Evolutionary conservation across 257 asterid species (phyloP), one percentile per base, ranked within the genome.

Genomic region (Buddleja alternifolia): DNA sequence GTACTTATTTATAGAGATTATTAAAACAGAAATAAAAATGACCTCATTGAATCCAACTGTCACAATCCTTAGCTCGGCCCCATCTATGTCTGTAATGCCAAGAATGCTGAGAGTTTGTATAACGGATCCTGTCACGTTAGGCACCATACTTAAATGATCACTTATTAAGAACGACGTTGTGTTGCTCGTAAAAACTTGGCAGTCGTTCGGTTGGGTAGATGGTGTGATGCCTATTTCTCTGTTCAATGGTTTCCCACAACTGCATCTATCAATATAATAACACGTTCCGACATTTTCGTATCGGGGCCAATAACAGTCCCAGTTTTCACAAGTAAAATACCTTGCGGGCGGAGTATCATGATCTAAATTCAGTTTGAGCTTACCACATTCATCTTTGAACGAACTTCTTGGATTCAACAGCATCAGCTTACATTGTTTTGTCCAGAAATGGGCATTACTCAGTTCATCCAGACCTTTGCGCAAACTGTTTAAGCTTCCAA

Each of bases 361-460:
- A n/a, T 48, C 37, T 3, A 73, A 0, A 16, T 74, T 59, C 4
- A 78, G 68, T 25, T 59, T 45, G 41, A 74, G 66, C 3, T 14
- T 69, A 4, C 34, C 1, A 7, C 71, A 64, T 7, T 50, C 54
- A 1, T 11, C 42, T 9, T 24, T 45, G 2, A 48, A 57, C 1
- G 77, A 44, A 4, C 24, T 70, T 12, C 41, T 59, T 6, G 83
- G 83, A 61, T 74, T 19, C 4, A 78, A 67, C 34, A 73, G 70
- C 79, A 73, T 64, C 45, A 4, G 21, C 64, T 57, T 56, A 0
- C 50, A 58, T 15, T 25, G 66, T 12, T 46, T 15, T 7, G 9
- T 23, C 16, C 48, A 53, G 7, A 77, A 77, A 57, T 42, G 10
- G 6, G 8, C 15, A 24, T 9, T 19, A 17, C 68, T 48, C 2